Evolutionary conservation across 202 grass and related monocot species (phyloP), one percentile per base, ranked within the genome.

Genomic region (Bolboschoenoplectus hybrid): DNA sequence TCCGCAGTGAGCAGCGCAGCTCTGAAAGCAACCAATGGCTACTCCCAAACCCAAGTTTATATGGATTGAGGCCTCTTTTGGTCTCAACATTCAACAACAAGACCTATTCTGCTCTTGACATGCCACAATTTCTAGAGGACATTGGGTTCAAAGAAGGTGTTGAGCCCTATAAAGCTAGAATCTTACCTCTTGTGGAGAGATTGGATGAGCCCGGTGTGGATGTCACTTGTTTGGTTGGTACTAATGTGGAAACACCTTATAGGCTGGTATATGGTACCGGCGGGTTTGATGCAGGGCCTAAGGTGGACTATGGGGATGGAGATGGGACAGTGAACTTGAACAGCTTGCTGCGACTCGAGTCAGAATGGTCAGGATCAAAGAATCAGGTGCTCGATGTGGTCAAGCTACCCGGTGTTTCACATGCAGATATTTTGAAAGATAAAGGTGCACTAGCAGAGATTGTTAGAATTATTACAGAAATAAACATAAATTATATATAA

Each of bases 1-100:
- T 98, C 66, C 96, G 93, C 57, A 85, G 17, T 32, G 93, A 98
- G 87, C 93, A 95, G 82, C 87, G 91, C 0, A 91, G 87, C 84
- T 69, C 91, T 16, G 96, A 98, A 93, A 95, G 96, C 93, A 98
- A 98, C 82, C 90, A 93, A 52, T 98, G 96, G 96, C 87, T 95
- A 47, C 88, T 98, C 34, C 96, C 93, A 2, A 68, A 89, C 63
- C 93, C 96, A 1, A 20, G n/a, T 70, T 88, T 86, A 6, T 98
- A 91, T 66, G 90, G 96, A 50, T 79, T 87, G 63, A 86, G 76
- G 56, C 91, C 90, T 47, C 87, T 98, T 3, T 85, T 98, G 26
- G 80, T 85, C 12, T 89, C 93, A 6, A 13, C 76, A 2, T 14
- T 0, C 12, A 57, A 83, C 69, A 91, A 90, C 89, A 88, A 84